phyloP scores from a whole-genome alignment of 352 stramenopile genomes.

The Phytopythium oedochilum region DNA sequence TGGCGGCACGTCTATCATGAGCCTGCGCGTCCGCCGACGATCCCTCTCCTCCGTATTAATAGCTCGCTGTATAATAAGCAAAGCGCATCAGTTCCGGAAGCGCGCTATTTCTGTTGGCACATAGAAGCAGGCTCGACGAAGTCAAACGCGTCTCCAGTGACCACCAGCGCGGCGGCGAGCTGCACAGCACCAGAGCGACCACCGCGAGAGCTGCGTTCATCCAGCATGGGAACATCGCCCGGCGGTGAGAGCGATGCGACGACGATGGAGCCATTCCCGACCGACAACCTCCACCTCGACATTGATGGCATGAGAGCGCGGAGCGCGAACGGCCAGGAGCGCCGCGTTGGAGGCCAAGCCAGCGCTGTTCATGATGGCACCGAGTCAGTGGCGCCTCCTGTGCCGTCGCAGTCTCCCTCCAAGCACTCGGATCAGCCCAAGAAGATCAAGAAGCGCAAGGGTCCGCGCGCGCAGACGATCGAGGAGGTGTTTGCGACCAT shows the following conservation, averaged over 20 bases:
- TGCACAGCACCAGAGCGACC: not conserved
- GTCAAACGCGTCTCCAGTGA: no score
- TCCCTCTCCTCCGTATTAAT: not conserved
- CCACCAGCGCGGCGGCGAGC: not conserved
- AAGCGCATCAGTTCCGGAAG: not conserved
- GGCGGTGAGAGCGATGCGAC: not conserved
- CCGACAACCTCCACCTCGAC: conserved; percentile 17
- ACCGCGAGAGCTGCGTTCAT: not conserved
- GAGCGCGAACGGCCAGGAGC: not conserved
- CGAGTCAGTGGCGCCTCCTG: not conserved
- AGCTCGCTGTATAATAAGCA: not conserved
- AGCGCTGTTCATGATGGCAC: not conserved
- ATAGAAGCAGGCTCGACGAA: no score
- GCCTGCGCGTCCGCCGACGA: no score
- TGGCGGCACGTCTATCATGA: no score
- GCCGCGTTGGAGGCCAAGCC: not conserved
- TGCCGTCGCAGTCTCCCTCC: not conserved
- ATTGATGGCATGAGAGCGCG: conserved; percentile 14
- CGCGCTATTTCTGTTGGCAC: not conserved
- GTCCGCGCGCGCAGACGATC: conserved; percentile 51
- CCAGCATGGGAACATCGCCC: not conserved
- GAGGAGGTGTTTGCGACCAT: conserved; percentile 79
- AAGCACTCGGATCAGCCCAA: conserved; percentile 4
- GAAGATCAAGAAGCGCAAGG: conserved; percentile 67
- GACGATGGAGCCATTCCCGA: not conserved